phyloP scores from a whole-genome alignment of 2,329 filamentous ascomycete species.

The Neofusicoccum laricinum region DNA sequence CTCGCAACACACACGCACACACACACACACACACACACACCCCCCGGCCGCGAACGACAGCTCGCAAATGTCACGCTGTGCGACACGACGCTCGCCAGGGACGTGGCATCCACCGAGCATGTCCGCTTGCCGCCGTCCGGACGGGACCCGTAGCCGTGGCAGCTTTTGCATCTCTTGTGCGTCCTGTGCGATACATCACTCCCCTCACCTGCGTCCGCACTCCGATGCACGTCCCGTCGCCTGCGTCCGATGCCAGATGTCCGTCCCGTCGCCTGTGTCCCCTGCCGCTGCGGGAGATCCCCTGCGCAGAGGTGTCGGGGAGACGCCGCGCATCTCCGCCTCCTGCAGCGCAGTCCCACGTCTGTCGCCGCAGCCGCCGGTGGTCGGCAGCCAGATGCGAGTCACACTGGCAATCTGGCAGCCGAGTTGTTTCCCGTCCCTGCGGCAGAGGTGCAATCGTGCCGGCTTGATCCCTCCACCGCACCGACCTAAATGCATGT shows the following conservation, averaged over 20 bases:
- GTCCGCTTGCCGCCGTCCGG: neutral
- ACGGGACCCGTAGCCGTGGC: too few relatives aligned
- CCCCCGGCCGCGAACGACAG: neutral
- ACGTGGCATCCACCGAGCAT: neutral
- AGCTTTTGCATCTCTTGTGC: too few relatives aligned
- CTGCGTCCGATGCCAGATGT: neutral
- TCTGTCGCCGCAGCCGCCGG: neutral
- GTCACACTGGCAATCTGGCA: neutral
- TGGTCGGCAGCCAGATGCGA: neutral
- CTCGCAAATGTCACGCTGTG: neutral
- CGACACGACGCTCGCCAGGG: neutral
- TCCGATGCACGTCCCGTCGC: neutral
- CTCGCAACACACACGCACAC: neutral
- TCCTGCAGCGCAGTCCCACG: neutral
- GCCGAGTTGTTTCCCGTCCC: neutral
- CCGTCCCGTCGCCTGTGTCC: too few relatives aligned
- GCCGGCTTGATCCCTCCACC: constrained; percentile 1
- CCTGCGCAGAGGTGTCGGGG: too few relatives aligned
- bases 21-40: too few relatives aligned
- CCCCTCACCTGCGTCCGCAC: neutral
- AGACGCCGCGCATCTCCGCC: too few relatives aligned
- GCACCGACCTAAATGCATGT: neutral
- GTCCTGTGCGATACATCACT: neutral
- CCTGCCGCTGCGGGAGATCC: too few relatives aligned
- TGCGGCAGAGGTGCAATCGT: neutral